Base-by-base conservation (phyloP, 2,329 filamentous ascomycete genomes). In the Beauveria asiatica region DNA sequence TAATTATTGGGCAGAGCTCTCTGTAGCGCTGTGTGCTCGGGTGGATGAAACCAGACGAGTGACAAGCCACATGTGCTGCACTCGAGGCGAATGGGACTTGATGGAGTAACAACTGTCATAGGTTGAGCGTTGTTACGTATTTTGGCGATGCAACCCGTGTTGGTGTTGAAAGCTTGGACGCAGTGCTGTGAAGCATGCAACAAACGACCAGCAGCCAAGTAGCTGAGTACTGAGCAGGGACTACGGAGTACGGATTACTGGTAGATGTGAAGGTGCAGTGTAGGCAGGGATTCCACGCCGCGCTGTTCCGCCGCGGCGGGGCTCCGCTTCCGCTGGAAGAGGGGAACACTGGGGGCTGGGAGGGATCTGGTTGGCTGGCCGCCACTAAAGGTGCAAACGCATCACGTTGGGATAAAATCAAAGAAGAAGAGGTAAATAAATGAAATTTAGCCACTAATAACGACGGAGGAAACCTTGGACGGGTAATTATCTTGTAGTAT, bases 271-370 rank as follows among this genome's bases (percentile, higher is more conserved):
- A 56, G 16, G 41, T 46, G 42, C 25, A 39, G 11, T 27, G 37
- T 8, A 53, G 27, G 27, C 16, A 53, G 27, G 27, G 27, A 19
- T n/a, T 48, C 41, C 30, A 45, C 27, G 44, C 44, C 42, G 54
- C 54, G 54, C 19, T 39, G 42, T 27, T 23, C 52, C 16, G 51
- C 41, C 33, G 52, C 52, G 16, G 42, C 54, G 54, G 44, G 54
- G 55, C 30, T 27, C 55, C 55, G 44, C 55, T 57, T 57, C 55
- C 55, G 55, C 55, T 41, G 39, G 10, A 41, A 42, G 50, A 21
- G 19, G 44, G 10, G 30, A 5, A 3, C 11, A 33, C 30, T 33
- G 27, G 9, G 46, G 8, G 23, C 3, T 45, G 17, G 19, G 42
- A 45, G 42, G 9, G n/a, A 45, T 53, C 6, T 41, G 51, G 16